Conservation (phyloP, 2,329 filamentous ascomycete species). For the Diaporthe caulivora region DNA sequence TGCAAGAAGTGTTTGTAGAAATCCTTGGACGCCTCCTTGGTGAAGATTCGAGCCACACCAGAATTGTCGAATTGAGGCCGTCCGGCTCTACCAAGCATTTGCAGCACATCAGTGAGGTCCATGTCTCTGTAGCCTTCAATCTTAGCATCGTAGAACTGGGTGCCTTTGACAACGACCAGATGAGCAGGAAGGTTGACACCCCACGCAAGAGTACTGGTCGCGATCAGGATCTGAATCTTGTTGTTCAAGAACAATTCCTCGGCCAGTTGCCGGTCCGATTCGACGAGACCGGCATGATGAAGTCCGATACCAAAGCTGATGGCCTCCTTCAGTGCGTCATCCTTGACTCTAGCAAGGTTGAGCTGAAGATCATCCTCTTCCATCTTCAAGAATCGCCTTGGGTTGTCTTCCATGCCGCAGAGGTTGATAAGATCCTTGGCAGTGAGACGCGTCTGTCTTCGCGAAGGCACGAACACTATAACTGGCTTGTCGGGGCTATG, state of each 20-base stretch:
- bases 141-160: conserved; percentile 98
- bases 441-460: conserved; percentile 92
- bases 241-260: conserved; percentile 97
- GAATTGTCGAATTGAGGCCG: conserved; percentile 97
- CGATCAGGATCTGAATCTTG: conserved; percentile 97
- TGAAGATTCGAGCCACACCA: conserved; percentile 96
- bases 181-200: conserved; percentile 98
- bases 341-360: conserved; percentile 91
- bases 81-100: conserved; percentile 96
- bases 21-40: conserved; percentile 96
- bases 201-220: conserved; percentile 97
- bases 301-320: conserved; percentile 96
- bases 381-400: conserved; percentile 92
- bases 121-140: conserved; percentile 98
- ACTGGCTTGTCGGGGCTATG: conserved; percentile 97
- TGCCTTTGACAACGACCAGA: conserved; percentile 96
- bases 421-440: conserved; percentile 97
- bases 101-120: conserved; percentile 97
- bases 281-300: conserved; percentile 96
- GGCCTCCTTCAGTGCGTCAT: conserved; percentile 92
- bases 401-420: conserved; percentile 98
- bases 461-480: conserved; percentile 97
- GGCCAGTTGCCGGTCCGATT: conserved; percentile 89
- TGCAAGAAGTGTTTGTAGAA: conserved; percentile 99
- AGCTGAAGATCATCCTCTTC: conserved; percentile 92